Evolutionary conservation across 1,139 yeast genomes (phyloP).

Genomic region (Spathaspora sp.): DNA sequence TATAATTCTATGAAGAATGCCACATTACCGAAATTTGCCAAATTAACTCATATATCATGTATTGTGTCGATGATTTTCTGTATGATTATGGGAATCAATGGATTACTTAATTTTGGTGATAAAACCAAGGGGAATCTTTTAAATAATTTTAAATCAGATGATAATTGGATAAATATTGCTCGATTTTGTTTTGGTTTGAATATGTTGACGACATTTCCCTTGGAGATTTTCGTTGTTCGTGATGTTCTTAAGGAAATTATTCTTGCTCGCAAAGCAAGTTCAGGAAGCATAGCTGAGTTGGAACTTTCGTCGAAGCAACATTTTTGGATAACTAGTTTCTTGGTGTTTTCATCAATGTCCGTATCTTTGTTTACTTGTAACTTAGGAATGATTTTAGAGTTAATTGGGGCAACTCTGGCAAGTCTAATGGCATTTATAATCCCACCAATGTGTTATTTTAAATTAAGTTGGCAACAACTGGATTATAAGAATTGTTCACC

Average conservation of each 20-base stretch:
- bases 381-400: slow-evolving; percentile 82
- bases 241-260: slow-evolving; percentile 76
- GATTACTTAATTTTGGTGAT: slow-evolving; percentile 72
- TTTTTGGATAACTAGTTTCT: slow-evolving; percentile 60
- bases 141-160: slow-evolving; percentile 80
- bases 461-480: slow-evolving; percentile 53
- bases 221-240: slow-evolving; percentile 86
- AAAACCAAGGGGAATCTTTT: slow-evolving; percentile 83
- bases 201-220: slow-evolving; percentile 91
- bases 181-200: slow-evolving; percentile 90
- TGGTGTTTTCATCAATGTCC: slow-evolving; percentile 70
- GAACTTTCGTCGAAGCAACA: slow-evolving; percentile 53
- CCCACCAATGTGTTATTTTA: slow-evolving; percentile 81
- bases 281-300: slow-evolving; percentile 35
- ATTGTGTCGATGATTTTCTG: slow-evolving; percentile 80
- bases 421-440: slow-evolving; percentile 88
- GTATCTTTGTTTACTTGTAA: slow-evolving; percentile 83
- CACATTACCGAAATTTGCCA: slow-evolving; percentile 69
- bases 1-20: slow-evolving; percentile 81
- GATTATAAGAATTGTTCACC: slow-evolving; percentile 40
- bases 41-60: slow-evolving; percentile 82
- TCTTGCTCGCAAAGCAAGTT: slow-evolving; percentile 22
- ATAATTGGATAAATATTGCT: slow-evolving; percentile 75
- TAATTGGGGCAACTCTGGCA: slow-evolving; percentile 92
- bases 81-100: slow-evolving; percentile 75